Percentiles rank a stretch among this genome's conserved stretches.
These are phyloP conservation scores for Scedosporium apiospermum DNA, from an alignment of 2,329 filamentous ascomycete species.

Conservation along the genomic window DNA sequence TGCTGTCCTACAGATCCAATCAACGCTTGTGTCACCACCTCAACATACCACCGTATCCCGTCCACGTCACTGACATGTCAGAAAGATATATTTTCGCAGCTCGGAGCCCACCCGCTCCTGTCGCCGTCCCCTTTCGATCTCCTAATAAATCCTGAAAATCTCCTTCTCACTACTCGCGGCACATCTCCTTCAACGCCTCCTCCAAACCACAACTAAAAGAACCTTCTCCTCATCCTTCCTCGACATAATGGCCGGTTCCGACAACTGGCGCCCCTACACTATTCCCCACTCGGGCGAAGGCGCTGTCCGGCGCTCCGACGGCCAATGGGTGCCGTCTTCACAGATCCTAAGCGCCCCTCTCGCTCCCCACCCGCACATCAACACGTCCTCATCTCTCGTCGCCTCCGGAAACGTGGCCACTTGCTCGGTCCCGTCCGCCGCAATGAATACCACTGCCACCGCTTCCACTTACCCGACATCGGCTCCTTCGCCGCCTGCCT, in stretches of 20 bases:
- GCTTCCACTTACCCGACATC: not conserved
- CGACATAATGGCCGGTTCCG: not conserved
- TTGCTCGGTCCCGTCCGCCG: not conserved
- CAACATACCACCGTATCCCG: too few species aligned
- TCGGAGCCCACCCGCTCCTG: not conserved
- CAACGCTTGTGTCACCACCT: too few species aligned
- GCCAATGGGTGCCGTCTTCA: not conserved
- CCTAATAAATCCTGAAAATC: too few species aligned
- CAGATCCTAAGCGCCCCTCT: not conserved
- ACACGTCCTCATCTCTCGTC: not conserved
- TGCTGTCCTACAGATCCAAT: too few species aligned
- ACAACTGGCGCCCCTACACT: conserved; percentile 7
- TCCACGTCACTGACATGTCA: too few species aligned
- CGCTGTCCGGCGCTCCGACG: conserved; percentile 8
- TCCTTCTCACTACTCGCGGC: too few species aligned
- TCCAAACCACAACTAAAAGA: conserved; percentile 14
- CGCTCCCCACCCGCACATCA: not conserved
- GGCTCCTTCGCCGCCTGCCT: not conserved
- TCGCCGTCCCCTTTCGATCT: not conserved
- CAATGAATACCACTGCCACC: conserved; percentile 1
- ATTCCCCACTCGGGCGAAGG: conserved; percentile 10
- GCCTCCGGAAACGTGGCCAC: not conserved
- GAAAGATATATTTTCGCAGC: too few species aligned
- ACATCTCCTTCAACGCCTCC: not conserved
- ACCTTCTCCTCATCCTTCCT: conserved; percentile 5